These are phyloP conservation scores for Chytridium lagenaria DNA, from an alignment of 371 early-diverging fungal genomes.

Conservation along the genomic window DNA sequence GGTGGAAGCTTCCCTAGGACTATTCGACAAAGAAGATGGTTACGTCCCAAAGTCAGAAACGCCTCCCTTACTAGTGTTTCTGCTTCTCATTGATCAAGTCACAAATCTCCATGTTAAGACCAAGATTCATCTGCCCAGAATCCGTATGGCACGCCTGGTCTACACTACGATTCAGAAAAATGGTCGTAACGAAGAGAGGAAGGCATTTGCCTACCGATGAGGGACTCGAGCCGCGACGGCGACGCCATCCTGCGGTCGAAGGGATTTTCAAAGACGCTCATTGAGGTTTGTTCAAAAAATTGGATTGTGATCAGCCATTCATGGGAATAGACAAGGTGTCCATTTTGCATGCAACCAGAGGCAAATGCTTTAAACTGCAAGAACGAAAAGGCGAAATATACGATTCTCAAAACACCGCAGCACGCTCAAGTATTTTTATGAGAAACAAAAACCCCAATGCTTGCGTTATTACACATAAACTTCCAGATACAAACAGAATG, in stretches of 20 bases:
- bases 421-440: no score
- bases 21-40: no score
- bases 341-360: no score
- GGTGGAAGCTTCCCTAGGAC: slow-evolving; percentile 87
- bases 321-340: no score
- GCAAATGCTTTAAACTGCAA: no score
- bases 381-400: no score
- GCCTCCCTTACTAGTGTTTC: slow-evolving; percentile 70
- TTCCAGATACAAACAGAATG: no score
- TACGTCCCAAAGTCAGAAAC: not conserved
- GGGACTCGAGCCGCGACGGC: slow-evolving; percentile 10
- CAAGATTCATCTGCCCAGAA: slow-evolving; percentile 76
- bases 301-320: no score
- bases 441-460: no score
- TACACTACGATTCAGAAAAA: slow-evolving; percentile 26
- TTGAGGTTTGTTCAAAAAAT: slow-evolving; percentile 9
- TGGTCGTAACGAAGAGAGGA: not conserved
- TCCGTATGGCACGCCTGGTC: slow-evolving; percentile 82
- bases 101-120: slow-evolving; percentile 90
- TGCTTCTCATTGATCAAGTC: slow-evolving; percentile 90
- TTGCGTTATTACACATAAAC: no score
- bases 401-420: no score
- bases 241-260: not conserved
- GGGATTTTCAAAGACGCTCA: slow-evolving; percentile 5
- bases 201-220: slow-evolving; percentile 8